Conservation (phyloP, 306 rosid genomes). For the Dalbergia oliveri region DNA sequence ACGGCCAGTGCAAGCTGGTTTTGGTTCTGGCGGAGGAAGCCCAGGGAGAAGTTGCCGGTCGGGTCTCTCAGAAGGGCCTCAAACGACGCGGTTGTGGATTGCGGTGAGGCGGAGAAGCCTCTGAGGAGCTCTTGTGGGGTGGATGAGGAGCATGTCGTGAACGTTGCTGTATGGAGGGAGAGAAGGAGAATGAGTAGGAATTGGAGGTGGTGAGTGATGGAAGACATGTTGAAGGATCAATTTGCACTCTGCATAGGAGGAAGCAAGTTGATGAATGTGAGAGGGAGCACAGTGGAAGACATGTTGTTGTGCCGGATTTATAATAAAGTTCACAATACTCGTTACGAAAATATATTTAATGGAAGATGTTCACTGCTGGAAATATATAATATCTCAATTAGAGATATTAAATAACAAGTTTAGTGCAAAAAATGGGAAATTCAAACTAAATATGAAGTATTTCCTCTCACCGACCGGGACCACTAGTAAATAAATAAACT, state of each 20-base stretch:
- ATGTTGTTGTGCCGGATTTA: constrained; percentile 8
- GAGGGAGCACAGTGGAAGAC: neutral
- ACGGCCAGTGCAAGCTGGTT: constrained; percentile 68
- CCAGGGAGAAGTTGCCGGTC: constrained; percentile 70
- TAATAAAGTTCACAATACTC: neutral
- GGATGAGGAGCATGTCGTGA: constrained; percentile 29
- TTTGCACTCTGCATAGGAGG: neutral
- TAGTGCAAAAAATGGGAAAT: neutral
- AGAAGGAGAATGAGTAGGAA: constrained; percentile 37
- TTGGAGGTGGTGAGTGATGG: constrained; percentile 34
- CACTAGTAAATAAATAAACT: neutral
- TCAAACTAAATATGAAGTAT: neutral
- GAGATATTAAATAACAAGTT: neutral
- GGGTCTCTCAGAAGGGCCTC: constrained; percentile 71
- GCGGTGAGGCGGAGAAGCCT: constrained; percentile 68
- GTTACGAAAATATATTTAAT: neutral
- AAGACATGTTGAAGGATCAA: constrained; percentile 52
- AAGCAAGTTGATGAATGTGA: neutral
- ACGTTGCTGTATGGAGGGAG: neutral
- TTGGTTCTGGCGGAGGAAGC: constrained; percentile 72
- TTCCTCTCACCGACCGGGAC: constrained; percentile 9
- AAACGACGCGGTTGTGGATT: constrained; percentile 60
- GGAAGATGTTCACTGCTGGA: neutral
- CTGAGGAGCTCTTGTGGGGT: constrained; percentile 48
- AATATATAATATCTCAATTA: neutral